Percentiles rank a stretch among this genome's conserved stretches.
These are phyloP conservation scores for Gonapodya sp. DNA, from an alignment of 192 early-diverging fungal genomes.

Conservation along the genomic window DNA sequence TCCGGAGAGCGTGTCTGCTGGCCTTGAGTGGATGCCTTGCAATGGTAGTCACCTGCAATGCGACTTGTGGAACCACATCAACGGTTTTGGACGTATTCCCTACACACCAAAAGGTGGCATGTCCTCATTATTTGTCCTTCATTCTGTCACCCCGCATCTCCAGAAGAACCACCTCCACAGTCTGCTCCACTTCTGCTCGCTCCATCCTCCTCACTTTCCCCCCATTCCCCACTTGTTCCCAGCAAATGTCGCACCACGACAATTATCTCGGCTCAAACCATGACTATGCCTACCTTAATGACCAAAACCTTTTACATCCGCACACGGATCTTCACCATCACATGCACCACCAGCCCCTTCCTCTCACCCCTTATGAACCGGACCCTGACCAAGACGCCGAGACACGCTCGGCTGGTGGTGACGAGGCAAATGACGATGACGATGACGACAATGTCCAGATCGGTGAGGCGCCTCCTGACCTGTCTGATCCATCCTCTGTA, in stretches of 20 bases:
- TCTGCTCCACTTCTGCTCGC: not conserved
- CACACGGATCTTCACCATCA: not conserved
- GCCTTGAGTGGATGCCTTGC: too few species aligned
- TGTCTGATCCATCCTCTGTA: too few species aligned
- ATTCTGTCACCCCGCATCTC: too few species aligned
- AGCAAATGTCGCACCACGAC: not conserved
- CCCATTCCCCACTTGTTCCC: not conserved
- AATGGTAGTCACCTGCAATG: too few species aligned
- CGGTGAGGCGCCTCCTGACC: not conserved
- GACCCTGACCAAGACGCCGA: not conserved
- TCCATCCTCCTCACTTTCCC: not conserved
- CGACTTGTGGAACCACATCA: too few species aligned
- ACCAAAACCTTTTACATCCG: not conserved
- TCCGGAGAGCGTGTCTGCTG: too few species aligned
- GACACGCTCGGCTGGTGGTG: not conserved
- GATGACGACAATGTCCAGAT: constrained; percentile 1
- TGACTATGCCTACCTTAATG: not conserved
- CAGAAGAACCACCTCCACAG: too few species aligned
- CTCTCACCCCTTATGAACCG: not conserved
- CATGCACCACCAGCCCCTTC: not conserved
- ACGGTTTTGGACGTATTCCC: too few species aligned
- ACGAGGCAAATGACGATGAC: not conserved
- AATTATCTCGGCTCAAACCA: too few species aligned
- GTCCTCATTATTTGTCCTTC: too few species aligned
- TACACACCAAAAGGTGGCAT: too few species aligned